Percentiles rank a stretch among this genome's conserved stretches.
Conservation (phyloP, 306 rosid genomes). For the Amphicarpaea edgeworthii region DNA sequence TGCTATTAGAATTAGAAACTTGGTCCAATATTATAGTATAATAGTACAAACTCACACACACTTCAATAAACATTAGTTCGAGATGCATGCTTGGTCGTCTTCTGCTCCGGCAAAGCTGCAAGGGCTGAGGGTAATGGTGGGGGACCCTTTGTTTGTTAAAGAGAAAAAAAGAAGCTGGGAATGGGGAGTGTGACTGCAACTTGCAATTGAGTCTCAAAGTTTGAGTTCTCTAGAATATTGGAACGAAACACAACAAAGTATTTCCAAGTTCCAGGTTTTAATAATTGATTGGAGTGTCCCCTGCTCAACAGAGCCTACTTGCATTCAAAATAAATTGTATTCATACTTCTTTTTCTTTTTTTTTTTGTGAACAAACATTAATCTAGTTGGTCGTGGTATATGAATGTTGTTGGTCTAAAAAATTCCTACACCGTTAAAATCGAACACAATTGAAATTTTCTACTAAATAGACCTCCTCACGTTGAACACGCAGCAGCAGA, state of each 20-base stretch:
- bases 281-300: conserved; percentile 25
- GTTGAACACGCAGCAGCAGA: no score
- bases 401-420: no score
- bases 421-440: no score
- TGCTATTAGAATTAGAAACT: conserved; percentile 46
- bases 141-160: conserved; percentile 36
- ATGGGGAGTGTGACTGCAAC: conserved; percentile 19
- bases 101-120: conserved; percentile 37
- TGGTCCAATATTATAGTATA: conserved; percentile 36
- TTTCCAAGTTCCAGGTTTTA: conserved; percentile 57
- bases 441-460: no score
- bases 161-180: background rate
- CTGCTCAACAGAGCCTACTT: background rate
- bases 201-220: conserved; percentile 22
- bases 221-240: conserved; percentile 48
- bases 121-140: conserved; percentile 7
- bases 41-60: background rate
- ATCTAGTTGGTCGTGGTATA: no score
- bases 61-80: conserved; percentile 5
- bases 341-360: no score
- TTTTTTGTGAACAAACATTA: no score
- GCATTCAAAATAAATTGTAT: background rate
- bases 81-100: conserved; percentile 3
- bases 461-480: no score
- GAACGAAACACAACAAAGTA: conserved; percentile 42